Evolutionary conservation across 2,329 filamentous ascomycete species (phyloP).

Genomic region (Sclerotinia nivalis): DNA sequence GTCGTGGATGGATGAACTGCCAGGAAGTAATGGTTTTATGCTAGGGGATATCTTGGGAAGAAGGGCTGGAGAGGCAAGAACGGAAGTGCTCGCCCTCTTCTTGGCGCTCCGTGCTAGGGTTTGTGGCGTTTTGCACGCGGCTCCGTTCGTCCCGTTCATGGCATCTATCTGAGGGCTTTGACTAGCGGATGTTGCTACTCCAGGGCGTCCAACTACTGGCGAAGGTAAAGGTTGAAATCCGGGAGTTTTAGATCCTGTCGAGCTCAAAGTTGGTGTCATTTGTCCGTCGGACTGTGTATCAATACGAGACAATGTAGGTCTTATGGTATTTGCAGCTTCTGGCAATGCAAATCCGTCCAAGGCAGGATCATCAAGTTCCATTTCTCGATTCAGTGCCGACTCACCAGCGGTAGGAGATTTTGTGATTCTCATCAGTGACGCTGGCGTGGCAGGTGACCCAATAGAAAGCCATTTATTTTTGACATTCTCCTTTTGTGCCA

Average conservation of each 20-base stretch:
- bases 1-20: slow-evolving; percentile 47
- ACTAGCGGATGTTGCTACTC: slow-evolving; percentile 48
- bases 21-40: slow-evolving; percentile 85
- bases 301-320: slow-evolving; percentile 50
- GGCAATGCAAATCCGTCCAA: slow-evolving; percentile 72
- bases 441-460: slow-evolving; percentile 73
- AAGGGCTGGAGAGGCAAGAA: slow-evolving; percentile 82
- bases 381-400: slow-evolving; percentile 48
- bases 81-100: slow-evolving; percentile 71
- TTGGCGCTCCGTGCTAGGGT: slow-evolving; percentile 57
- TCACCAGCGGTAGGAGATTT: slow-evolving; percentile 38
- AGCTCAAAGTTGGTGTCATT: slow-evolving; percentile 55
- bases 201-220: slow-evolving; percentile 44
- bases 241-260: slow-evolving; percentile 42
- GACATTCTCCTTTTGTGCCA: slow-evolving; percentile 51
- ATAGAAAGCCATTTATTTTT: slow-evolving; percentile 41
- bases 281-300: slow-evolving; percentile 54
- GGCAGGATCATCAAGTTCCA: slow-evolving; percentile 51
- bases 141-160: slow-evolving; percentile 51
- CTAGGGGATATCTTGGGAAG: slow-evolving; percentile 88
- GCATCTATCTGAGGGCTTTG: slow-evolving; percentile 56
- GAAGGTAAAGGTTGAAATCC: slow-evolving; percentile 46
- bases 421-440: slow-evolving; percentile 79
- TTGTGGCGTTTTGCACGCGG: slow-evolving; percentile 54
- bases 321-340: slow-evolving; percentile 61